phyloP scores from a whole-genome alignment of 2,329 filamentous ascomycete species.

The Ceratocystis cacaofunesta region DNA sequence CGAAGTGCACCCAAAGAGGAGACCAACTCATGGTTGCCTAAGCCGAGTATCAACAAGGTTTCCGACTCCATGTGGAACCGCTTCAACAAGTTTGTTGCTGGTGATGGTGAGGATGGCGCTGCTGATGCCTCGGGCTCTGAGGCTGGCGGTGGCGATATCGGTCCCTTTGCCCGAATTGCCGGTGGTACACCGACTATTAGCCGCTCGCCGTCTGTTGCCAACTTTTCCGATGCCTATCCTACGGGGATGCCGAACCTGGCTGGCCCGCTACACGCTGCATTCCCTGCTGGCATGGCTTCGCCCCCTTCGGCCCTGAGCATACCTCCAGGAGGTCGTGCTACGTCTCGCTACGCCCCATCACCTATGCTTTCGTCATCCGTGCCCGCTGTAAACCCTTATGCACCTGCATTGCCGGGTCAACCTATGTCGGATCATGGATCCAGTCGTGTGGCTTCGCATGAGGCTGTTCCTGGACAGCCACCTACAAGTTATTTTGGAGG shows the following conservation, averaged over 20 bases:
- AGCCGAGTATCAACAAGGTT: constrained; percentile 90
- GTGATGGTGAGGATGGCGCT: constrained; percentile 71
- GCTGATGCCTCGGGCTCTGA: constrained; percentile 46
- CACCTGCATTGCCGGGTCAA: constrained; percentile 11
- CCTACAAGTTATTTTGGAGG: neutral
- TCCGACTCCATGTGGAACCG: constrained; percentile 79
- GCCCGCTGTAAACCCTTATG: constrained; percentile 21
- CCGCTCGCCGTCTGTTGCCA: constrained; percentile 53
- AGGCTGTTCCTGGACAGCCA: neutral
- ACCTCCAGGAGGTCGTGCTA: constrained; percentile 19
- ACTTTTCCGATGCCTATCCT: constrained; percentile 54
- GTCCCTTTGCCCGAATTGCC: constrained; percentile 70
- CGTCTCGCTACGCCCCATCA: constrained; percentile 37
- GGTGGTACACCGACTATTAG: constrained; percentile 63
- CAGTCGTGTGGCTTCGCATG: constrained; percentile 8
- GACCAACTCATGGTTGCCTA: constrained; percentile 78
- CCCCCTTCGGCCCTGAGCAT: constrained; percentile 20
- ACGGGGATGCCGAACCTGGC: constrained; percentile 29
- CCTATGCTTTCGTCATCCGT: constrained; percentile 21
- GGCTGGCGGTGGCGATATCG: constrained; percentile 44
- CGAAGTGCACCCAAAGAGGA: constrained; percentile 74
- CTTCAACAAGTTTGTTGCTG: constrained; percentile 92
- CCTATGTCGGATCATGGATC: constrained; percentile 9
- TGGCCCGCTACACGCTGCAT: constrained; percentile 21
- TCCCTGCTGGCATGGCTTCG: constrained; percentile 23